Evolutionary conservation across 208 protist species (phyloP).

Genomic region (Leishmania martiniquensis): DNA sequence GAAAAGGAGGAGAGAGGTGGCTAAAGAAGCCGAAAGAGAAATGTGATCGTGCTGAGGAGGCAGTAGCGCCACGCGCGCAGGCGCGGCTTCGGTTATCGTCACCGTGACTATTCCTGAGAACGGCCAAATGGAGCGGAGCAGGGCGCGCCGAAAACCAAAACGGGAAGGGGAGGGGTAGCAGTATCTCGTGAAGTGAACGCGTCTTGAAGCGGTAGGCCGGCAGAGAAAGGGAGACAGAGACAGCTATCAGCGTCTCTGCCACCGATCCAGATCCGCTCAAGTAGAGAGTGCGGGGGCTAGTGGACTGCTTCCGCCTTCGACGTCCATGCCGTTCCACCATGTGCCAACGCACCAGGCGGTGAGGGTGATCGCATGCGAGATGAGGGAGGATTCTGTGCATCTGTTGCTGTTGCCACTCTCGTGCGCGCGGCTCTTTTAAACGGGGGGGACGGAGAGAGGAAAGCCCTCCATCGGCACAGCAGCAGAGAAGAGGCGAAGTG

Average conservation of each 20-base stretch:
- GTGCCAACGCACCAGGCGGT: too few species aligned
- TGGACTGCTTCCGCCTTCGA: too few species aligned
- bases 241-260: background rate
- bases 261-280: background rate
- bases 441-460: conserved; percentile 1
- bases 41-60: background rate
- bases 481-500: too few species aligned
- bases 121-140: background rate
- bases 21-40: too few species aligned
- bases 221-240: background rate
- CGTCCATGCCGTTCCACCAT: too few species aligned
- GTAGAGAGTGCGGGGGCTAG: background rate
- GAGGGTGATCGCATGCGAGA: too few species aligned
- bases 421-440: too few species aligned
- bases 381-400: too few species aligned
- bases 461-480: background rate
- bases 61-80: background rate
- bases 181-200: background rate
- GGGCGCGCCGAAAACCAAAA: background rate
- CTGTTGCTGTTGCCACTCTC: too few species aligned
- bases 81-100: too few species aligned
- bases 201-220: background rate
- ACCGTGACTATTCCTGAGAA: background rate
- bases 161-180: background rate
- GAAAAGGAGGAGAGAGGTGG: background rate